phyloP scores from a whole-genome alignment of 208 protist genomes.

The Zelonia costaricensis region DNA sequence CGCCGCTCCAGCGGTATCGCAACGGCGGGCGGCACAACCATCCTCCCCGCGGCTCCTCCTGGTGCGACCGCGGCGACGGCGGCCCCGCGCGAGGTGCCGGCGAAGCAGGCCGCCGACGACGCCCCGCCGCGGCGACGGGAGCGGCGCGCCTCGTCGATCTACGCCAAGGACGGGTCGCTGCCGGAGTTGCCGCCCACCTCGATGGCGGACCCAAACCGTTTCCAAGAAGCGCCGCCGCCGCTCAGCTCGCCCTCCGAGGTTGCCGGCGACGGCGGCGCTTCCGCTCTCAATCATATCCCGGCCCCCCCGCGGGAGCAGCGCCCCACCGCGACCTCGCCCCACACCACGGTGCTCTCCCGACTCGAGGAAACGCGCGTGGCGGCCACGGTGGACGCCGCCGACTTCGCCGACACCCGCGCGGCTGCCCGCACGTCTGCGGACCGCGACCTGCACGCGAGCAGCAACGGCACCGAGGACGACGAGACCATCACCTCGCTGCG shows the following conservation, averaged over 20 bases:
- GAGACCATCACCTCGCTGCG: slow-evolving; percentile 42
- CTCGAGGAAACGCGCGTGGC: no score
- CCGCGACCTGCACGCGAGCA: slow-evolving; percentile 6
- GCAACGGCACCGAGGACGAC: slow-evolving; percentile 18
- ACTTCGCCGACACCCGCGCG: not conserved
- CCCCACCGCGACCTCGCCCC: no score
- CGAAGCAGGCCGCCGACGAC: not conserved
- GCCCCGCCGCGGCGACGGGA: not conserved
- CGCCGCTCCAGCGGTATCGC: not conserved
- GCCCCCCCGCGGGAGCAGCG: no score
- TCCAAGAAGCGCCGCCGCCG: not conserved
- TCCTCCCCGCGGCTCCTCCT: not conserved
- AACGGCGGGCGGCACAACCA: not conserved
- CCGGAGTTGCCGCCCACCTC: slow-evolving; percentile 9
- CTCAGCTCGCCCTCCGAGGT: not conserved
- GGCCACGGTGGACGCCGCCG: no score
- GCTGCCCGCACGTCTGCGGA: not conserved
- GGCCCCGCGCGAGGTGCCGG: no score
- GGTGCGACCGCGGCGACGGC: no score
- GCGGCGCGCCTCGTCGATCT: slow-evolving; percentile 8
- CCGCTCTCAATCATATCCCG: not conserved
- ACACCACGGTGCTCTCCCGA: no score
- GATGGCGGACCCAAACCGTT: slow-evolving; percentile 14
- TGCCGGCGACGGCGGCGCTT: not conserved
- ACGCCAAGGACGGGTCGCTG: slow-evolving; percentile 12